Evolutionary conservation across 139 green algal genomes (phyloP), one percentile per base, ranked within the genome.

Genomic region (Haematococcus lacustris): DNA sequence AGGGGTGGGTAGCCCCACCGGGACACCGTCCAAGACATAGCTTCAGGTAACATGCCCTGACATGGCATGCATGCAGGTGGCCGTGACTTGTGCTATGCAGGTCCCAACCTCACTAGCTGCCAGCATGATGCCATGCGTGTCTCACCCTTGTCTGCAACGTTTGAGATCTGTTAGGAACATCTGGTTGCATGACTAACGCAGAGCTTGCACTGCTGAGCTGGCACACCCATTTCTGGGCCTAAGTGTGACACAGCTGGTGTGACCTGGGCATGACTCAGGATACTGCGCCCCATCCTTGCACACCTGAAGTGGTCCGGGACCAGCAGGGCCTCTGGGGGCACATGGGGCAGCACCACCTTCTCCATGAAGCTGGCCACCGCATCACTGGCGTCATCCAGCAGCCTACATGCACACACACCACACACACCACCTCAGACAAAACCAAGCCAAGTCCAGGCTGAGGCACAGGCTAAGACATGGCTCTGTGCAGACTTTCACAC

Each of bases 251-350:
- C n/a, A n/a, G n/a, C n/a, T n/a, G n/a, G n/a, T n/a, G n/a, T n/a
- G n/a, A 53, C 17, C 9, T 17, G 17, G 43, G 9, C 43, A 53
- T 17, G 17, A 53, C 43, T 53, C 43, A 53, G 17, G 43, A 7
- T 23, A 23, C 53, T 64, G 21, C 13, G 13, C 43, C 9, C 43
- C 43, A 17, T 53, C 17, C 9, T 53, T 9, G 9, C 43, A 53
- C 26, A 32, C 53, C 64, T 61, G 43, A 72, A 72, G 28, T 72
- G 47, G 30, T 72, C 64, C 7, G 67, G 32, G 67, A 65, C 67
- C 5, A 63, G 32, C 1, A 38, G 47, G 3, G 67, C 67, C 23
- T 32, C 67, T 3, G 43, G 47, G 2, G 47, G 63, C 37, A 67
- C 37, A 25, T 30, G 33, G 28, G 60, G 67, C 41, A 57, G n/a